These are phyloP conservation scores for Solanum virginianum DNA, from an alignment of 257 asterid species.

Conservation along the genomic window DNA sequence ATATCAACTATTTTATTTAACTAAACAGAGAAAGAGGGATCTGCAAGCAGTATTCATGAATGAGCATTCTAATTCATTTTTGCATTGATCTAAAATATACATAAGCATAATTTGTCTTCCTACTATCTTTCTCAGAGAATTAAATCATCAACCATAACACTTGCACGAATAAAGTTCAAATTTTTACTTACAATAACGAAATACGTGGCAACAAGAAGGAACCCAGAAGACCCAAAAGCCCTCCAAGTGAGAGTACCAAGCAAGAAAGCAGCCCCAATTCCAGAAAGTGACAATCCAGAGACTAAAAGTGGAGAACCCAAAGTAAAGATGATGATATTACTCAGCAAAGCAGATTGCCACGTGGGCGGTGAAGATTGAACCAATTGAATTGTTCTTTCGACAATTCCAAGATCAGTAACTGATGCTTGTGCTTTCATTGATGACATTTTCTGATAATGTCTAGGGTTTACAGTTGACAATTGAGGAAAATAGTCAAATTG, in stretches of 20 bases:
- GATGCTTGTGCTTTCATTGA: constrained; percentile 18
- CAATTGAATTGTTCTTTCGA: constrained; percentile 43
- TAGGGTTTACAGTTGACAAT: constrained; percentile 13
- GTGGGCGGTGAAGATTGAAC: constrained; percentile 65
- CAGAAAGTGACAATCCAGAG: constrained; percentile 72
- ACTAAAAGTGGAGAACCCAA: constrained; percentile 68
- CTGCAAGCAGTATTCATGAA: not conserved
- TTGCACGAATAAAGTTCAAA: not conserved
- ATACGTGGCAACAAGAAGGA: constrained; percentile 74
- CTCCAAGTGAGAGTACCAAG: constrained; percentile 96
- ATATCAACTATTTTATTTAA: not conserved
- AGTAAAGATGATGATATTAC: constrained; percentile 43
- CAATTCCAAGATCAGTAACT: constrained; percentile 29
- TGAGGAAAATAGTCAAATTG: constrained; percentile 10
- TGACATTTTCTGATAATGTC: constrained; percentile 4
- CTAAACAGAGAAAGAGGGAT: not conserved
- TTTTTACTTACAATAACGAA: constrained; percentile 61
- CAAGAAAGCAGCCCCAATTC: constrained; percentile 73
- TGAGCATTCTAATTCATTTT: not conserved
- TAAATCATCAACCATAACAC: not conserved
- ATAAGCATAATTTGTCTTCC: not conserved
- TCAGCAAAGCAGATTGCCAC: constrained; percentile 67
- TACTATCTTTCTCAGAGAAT: not conserved
- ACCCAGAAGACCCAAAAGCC: constrained; percentile 67
- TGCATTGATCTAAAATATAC: not conserved